Percentiles rank a stretch among this genome's conserved stretches.
These are phyloP conservation scores for Dictyostelium intermedium DNA, from an alignment of 78 protist species.

Conservation along the genomic window DNA sequence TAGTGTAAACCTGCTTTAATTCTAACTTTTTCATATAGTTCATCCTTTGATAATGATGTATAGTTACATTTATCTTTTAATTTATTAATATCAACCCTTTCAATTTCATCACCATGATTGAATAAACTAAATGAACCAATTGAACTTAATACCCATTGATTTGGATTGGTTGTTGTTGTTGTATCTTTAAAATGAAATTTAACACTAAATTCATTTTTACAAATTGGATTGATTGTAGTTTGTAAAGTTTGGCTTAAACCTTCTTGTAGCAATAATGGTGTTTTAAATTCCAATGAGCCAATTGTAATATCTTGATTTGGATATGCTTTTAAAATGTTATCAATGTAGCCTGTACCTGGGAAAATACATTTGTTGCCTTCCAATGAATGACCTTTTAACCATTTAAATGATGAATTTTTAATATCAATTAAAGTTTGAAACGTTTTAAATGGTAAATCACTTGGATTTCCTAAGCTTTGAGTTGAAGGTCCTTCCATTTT, in stretches of 20 bases:
- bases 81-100: not conserved
- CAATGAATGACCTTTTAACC: slow-evolving; percentile 25
- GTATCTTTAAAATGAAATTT: not conserved
- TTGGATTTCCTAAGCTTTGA: not conserved
- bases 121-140: not conserved
- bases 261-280: slow-evolving; percentile 24
- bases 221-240: not conserved
- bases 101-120: not conserved
- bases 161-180: not conserved
- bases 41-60: not conserved
- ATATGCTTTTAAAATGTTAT: not conserved
- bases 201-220: not conserved
- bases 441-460: not conserved
- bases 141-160: not conserved
- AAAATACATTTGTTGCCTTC: not conserved
- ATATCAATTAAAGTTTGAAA: not conserved
- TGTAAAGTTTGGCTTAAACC: not conserved
- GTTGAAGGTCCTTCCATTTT: not conserved
- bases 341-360: slow-evolving; percentile 49
- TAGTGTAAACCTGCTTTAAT: not conserved
- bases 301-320: slow-evolving; percentile 1
- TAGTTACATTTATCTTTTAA: slow-evolving; percentile 7
- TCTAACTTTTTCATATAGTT: slow-evolving; percentile 1
- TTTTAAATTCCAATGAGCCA: slow-evolving; percentile 31
- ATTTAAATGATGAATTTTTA: not conserved